A percentile compares a stretch with the other conserved stretches of the same genome.
These are phyloP conservation scores for Globisporangium paroecandrum DNA, from an alignment of 352 stramenopile species.

Conservation along the genomic window DNA sequence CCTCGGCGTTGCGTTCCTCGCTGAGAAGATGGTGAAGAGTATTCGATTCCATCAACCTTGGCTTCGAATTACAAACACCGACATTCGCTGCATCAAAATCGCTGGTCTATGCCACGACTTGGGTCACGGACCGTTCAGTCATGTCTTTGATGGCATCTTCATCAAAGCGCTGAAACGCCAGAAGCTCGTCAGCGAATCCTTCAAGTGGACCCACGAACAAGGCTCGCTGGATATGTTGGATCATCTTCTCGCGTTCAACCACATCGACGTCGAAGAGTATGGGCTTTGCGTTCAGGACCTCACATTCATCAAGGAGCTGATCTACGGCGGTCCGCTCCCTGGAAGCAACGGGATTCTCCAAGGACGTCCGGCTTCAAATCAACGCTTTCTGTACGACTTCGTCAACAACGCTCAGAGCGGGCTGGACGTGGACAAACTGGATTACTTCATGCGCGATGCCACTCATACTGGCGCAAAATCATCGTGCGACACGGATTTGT, in stretches of 20 bases:
- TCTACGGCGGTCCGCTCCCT: slow-evolving; percentile 57
- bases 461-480: slow-evolving; percentile 72
- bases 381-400: slow-evolving; percentile 86
- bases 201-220: slow-evolving; percentile 71
- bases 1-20: slow-evolving; percentile 94
- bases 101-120: slow-evolving; percentile 79
- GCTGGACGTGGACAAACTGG: slow-evolving; percentile 89
- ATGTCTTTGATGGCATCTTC: slow-evolving; percentile 79
- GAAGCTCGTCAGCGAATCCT: slow-evolving; percentile 27
- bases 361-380: slow-evolving; percentile 38
- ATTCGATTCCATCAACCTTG: slow-evolving; percentile 85
- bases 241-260: slow-evolving; percentile 51
- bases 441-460: slow-evolving; percentile 88
- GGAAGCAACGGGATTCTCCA: slow-evolving; percentile 25
- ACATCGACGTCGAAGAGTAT: slow-evolving; percentile 51
- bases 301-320: slow-evolving; percentile 79
- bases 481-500: slow-evolving; percentile 64
- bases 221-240: slow-evolving; percentile 77
- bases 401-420: slow-evolving; percentile 86
- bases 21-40: slow-evolving; percentile 78
- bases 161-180: slow-evolving; percentile 48
- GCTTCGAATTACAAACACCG: slow-evolving; percentile 76
- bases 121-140: slow-evolving; percentile 77
- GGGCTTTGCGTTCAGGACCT: slow-evolving; percentile 50
- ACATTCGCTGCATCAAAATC: slow-evolving; percentile 78